Evolutionary conservation across 2,329 filamentous ascomycete species (phyloP).

Genomic region (Cladophialophora psammophila): DNA sequence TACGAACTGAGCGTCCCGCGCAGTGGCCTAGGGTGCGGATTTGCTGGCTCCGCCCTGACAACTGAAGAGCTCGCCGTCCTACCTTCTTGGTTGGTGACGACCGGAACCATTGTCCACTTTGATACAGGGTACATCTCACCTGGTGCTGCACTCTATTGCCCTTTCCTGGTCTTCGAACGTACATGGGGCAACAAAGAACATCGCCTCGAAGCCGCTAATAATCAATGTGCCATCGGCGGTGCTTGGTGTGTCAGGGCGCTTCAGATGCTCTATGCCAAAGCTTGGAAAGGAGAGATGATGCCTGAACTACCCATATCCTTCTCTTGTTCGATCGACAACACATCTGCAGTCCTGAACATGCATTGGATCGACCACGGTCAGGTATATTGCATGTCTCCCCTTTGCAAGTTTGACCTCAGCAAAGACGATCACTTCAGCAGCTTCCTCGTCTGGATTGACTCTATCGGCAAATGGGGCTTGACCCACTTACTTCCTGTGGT

Average conservation of each 20-base stretch:
- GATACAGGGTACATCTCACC: constrained; percentile 38
- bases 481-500: constrained; percentile 35
- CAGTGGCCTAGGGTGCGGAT: constrained; percentile 38
- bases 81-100: constrained; percentile 36
- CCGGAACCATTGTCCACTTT: constrained; percentile 38
- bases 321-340: constrained; percentile 39
- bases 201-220: constrained; percentile 37
- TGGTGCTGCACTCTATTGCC: constrained; percentile 36
- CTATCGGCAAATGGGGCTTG: constrained; percentile 39
- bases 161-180: constrained; percentile 38
- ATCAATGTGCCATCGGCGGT: constrained; percentile 40
- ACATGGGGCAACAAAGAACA: constrained; percentile 33
- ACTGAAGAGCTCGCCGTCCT: constrained; percentile 31
- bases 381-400: constrained; percentile 39
- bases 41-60: constrained; percentile 33
- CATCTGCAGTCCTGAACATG: constrained; percentile 39
- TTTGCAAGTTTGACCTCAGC: constrained; percentile 40
- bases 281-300: constrained; percentile 31
- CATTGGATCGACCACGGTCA: constrained; percentile 41
- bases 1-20: constrained; percentile 38
- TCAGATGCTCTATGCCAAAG: constrained; percentile 37
- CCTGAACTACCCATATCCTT: constrained; percentile 36
- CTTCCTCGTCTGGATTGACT: constrained; percentile 38
- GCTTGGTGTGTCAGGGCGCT: constrained; percentile 39
- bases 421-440: constrained; percentile 38